Conservation (phyloP, 495 filamentous ascomycete species). For the Penicillium egyptiacum region DNA sequence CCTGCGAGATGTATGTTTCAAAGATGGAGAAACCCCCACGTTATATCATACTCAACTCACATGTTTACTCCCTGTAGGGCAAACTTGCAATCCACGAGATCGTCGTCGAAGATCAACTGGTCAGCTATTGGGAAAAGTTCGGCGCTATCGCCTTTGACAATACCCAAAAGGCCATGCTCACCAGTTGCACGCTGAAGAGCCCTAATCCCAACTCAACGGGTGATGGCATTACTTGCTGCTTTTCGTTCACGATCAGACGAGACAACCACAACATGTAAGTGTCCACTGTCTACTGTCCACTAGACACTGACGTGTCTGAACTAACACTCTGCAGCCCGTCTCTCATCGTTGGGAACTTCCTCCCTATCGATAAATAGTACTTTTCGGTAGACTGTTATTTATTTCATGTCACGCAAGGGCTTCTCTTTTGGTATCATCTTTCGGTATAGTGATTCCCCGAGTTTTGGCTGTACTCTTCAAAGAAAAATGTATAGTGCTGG, state of each 20-base stretch:
- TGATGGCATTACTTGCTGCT: slow-evolving; percentile 86
- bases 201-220: slow-evolving; percentile 70
- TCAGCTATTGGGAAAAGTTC: slow-evolving; percentile 99
- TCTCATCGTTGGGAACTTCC: slow-evolving; percentile 94
- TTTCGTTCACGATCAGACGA: slow-evolving; percentile 92
- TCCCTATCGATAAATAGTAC: slow-evolving; percentile 54
- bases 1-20: slow-evolving; percentile 75
- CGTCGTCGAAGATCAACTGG: slow-evolving; percentile 87
- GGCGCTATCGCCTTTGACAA: slow-evolving; percentile 97
- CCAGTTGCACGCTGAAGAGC: slow-evolving; percentile 87
- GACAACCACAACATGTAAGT: slow-evolving; percentile 96
- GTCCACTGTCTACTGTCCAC: neutral
- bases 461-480: slow-evolving; percentile 10
- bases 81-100: slow-evolving; percentile 96
- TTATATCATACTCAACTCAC: neutral
- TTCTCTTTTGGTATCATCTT: slow-evolving; percentile 1
- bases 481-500: slow-evolving; percentile 5
- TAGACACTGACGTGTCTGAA: neutral
- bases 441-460: slow-evolving; percentile 21
- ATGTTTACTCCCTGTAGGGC: slow-evolving; percentile 54
- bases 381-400: neutral
- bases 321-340: slow-evolving; percentile 63
- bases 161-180: slow-evolving; percentile 94
- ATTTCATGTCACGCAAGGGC: neutral
- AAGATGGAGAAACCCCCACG: neutral